Evolutionary conservation across 306 rosid genomes (phyloP), one percentile per base, ranked within the genome.

Genomic region (Acmispon strigosus): DNA sequence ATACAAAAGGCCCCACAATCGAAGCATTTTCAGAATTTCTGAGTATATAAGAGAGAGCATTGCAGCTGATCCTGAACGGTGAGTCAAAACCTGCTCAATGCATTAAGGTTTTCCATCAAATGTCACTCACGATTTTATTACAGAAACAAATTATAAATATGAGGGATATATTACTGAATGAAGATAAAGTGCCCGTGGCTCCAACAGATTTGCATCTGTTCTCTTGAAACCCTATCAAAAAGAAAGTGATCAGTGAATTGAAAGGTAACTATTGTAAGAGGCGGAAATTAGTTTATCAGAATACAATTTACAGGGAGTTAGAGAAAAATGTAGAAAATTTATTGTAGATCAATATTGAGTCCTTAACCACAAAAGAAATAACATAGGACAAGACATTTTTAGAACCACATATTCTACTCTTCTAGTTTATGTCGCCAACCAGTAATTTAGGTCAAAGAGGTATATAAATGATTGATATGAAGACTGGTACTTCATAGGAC

Each of bases 11-110:
- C 97, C 92, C 98, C 97, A 90, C 50, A 90, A 59, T 36, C 97
- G 95, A 73, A 90, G 94, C 96, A 87, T 94, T 86, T 94, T 94
- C 59, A 94, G 62, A 62, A 94, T 83, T 81, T 94, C 97, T 0
- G 95, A 88, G 76, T 87, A 90, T 75, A 94, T 66, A 54, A 94
- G 92, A 6, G 96, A 87, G 58, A 90, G 87, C 87, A 90, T 81
- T 69, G 94, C 88, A 17, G 84, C 70, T 27, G 96, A 89, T 66
- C 95, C 98, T 15, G 92, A 81, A 54, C 97, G 92, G 70, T 94
- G 96, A 16, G 97, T 89, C 92, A 94, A 87, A 83, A 90, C 97
- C 97, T 91, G 86, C 64, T 72, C 81, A 68, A 54, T 43, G 59
- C 42, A 73, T 63, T 17, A 54, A 62, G 71, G 76, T 20, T 56